Percentiles rank a stretch among this genome's conserved stretches.
These are phyloP conservation scores for Plectosphaerella cucumerina DNA, from an alignment of 2,329 filamentous ascomycete genomes.

Conservation along the genomic window DNA sequence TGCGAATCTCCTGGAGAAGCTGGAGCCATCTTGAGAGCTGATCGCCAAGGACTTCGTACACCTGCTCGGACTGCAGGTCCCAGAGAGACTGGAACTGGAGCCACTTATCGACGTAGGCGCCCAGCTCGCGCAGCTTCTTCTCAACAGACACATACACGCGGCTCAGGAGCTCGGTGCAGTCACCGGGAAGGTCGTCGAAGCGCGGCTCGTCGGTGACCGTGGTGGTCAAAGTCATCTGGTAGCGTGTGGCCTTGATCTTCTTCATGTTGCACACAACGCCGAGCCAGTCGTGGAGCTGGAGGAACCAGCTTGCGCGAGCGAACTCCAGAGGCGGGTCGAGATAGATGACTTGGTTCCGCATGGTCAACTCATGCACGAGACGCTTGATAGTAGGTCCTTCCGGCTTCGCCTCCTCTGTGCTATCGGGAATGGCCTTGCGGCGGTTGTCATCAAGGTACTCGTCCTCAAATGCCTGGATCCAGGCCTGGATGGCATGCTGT, in stretches of 20 bases:
- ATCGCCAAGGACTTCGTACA: conserved; percentile 88
- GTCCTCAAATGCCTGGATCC: conserved; percentile 82
- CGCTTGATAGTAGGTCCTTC: conserved; percentile 64
- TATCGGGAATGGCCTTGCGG: conserved; percentile 42
- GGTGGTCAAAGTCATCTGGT: conserved; percentile 80
- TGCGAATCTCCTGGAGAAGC: conserved; percentile 92
- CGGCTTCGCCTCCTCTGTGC: conserved; percentile 38
- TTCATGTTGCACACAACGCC: conserved; percentile 87
- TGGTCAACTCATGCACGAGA: conserved; percentile 87
- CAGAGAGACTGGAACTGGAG: conserved; percentile 97
- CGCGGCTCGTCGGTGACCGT: conserved; percentile 60
- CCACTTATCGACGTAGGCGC: conserved; percentile 93
- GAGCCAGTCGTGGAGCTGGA: conserved; percentile 89
- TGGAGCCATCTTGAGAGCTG: conserved; percentile 92
- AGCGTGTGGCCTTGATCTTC: conserved; percentile 91
- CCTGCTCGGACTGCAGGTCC: conserved; percentile 94
- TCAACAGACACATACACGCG: conserved; percentile 82
- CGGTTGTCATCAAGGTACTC: conserved; percentile 48
- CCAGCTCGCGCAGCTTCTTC: conserved; percentile 73
- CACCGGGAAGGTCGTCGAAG: conserved; percentile 80
- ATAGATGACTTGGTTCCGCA: conserved; percentile 97
- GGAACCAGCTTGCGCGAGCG: conserved; percentile 88
- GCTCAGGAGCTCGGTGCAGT: conserved; percentile 75
- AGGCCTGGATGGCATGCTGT: conserved; percentile 76
- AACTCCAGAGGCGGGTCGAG: conserved; percentile 90